These are phyloP conservation scores for Kluyveromyces sp. DNA, from an alignment of 1,139 yeast species.

Conservation along the genomic window DNA sequence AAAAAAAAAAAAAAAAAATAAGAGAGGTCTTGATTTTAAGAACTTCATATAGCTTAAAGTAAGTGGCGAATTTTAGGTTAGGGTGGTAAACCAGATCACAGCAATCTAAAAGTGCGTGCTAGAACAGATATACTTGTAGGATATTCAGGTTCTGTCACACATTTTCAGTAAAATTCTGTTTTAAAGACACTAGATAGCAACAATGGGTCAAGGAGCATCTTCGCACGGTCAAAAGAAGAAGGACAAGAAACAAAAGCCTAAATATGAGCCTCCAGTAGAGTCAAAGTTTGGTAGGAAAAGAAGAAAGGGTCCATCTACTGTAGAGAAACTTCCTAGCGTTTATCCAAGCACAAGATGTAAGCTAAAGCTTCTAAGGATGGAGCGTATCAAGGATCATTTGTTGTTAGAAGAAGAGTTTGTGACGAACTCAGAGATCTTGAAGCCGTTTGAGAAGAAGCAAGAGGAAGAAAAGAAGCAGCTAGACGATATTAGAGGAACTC, in stretches of 20 bases:
- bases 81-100: background rate
- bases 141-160: background rate
- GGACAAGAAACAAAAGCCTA: conserved; percentile 75
- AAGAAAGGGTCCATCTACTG: conserved; percentile 91
- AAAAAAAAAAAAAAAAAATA: background rate
- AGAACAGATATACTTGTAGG: no score
- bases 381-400: conserved; percentile 92
- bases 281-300: conserved; percentile 74
- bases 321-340: conserved; percentile 77
- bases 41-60: background rate
- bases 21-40: background rate
- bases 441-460: conserved; percentile 94
- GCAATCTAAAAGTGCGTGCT: no score
- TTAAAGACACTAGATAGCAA: background rate
- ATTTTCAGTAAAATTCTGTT: background rate
- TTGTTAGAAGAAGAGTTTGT: conserved; percentile 94
- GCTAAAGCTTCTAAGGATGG: conserved; percentile 81
- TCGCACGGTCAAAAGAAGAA: conserved; percentile 68
- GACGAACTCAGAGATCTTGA: conserved; percentile 86
- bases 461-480: conserved; percentile 93
- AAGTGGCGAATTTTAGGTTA: background rate
- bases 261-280: conserved; percentile 97
- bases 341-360: conserved; percentile 92
- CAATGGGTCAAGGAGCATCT: conserved; percentile 73
- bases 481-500: conserved; percentile 92